Base-by-base conservation (phyloP, 345 rosid genomes). In the Erucastrum elatum region DNA sequence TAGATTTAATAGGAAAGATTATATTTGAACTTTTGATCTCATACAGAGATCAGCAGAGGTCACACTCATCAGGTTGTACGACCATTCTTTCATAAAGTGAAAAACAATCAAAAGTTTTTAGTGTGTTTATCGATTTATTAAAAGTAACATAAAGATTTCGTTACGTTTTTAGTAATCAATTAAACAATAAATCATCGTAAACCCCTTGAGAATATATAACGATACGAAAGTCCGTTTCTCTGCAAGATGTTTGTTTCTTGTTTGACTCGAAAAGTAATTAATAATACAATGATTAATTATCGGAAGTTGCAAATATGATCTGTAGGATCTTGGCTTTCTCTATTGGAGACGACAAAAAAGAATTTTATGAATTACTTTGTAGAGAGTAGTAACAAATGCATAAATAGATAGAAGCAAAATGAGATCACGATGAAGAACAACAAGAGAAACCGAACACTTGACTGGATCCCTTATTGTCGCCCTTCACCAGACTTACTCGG, bases 391-490 rank as follows among this genome's bases (percentile, higher is more conserved):
- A 65, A 41, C 8, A 72, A 73, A 37, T 26, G 59, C 64, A 78
- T 11, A 4, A 66, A 66, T 15, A 29, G 16, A 12, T 3, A 5
- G 25, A 12, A 9, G 0, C 15, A 30, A 49, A n/a, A 37, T 2
- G 3, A 44, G 51, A 67, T 73, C 70, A 79, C 1, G 69, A 68
- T 7, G 74, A 79, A 84, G 88, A 89, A 82, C 97, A 92, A 80
- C 90, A 84, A 71, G 92, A 89, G 83, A 90, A 92, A 84, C 91
- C 90, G 11, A 88, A 83, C 3, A 77, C 66, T 70, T 81, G 83
- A 68, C 63, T 88, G 1, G 86, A 77, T 17, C 84, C 85, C 56
- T 85, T 84, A 1, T 64, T 76, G 1, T 87, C 89, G 31, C 79
- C 82, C 58, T 87, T 85, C 4, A 75, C 83, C 12, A 93, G 87